Base-by-base conservation (phyloP, 2,329 filamentous ascomycete genomes). In the Trichoderma harzianum region DNA sequence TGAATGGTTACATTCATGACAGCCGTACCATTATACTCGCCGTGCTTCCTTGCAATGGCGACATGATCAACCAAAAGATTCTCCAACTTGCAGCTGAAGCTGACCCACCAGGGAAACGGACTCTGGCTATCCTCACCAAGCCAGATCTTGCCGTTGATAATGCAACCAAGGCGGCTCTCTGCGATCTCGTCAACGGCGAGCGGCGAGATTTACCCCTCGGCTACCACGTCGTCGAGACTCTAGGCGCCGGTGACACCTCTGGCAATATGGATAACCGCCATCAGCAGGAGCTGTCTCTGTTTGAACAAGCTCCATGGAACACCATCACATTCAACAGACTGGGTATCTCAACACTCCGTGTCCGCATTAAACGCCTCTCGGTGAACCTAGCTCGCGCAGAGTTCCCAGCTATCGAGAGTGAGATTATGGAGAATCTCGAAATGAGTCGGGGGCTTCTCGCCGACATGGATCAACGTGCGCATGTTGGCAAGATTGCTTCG, bases 91-190 rank as follows among this genome's bases (percentile, higher is more conserved):
- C 83, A 0, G 78, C 80, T 2, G 77, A 79, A 0, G 79, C 72
- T 0, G 86, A 87, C 14, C 80, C 82, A 0, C 69, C 79, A 0
- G 84, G 85, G 0, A 73, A 77, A 5, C 74, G 85, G 0, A 87
- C 85, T 0, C 76, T 87, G 8, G 84, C 83, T 0, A 83, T 87
- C 0, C 80, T 91, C 0, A 91, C 89, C 0, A 91, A 91, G 74
- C 86, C 88, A 0, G 90, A 92, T 71, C 79, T 90, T 0, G 84
- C 86, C 0, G 77, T 76, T 0, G 86, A 88, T 62, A 71, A 76
- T 0, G 79, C 79, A 0, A 83, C 78, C 0, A 79, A 84, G 30
- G 75, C 79, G 0, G 80, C 80, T 1, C 78, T 84, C 1, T 77
- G 84, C 3, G 80, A 86, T 5, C 81, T 86, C 0, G 79, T 87